phyloP scores from a whole-genome alignment of 345 rosid genomes.

The Syzygium grande region DNA sequence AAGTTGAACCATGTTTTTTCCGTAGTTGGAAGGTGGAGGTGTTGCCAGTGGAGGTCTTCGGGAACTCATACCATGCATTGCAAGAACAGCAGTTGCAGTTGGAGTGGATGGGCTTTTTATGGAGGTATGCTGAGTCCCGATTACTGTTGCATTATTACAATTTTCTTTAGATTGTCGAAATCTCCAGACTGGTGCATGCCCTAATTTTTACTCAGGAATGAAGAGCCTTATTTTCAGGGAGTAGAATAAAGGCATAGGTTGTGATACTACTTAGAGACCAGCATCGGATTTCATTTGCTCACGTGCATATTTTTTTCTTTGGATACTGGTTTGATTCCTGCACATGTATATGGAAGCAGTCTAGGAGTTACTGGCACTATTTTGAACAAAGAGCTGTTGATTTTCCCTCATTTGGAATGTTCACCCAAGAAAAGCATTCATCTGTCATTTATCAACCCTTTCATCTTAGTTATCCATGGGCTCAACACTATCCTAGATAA shows the following conservation, averaged over 20 bases:
- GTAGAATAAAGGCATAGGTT: neutral
- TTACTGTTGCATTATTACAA: neutral
- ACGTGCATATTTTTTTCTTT: neutral
- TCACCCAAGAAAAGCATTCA: neutral
- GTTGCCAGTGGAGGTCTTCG: slow-evolving; percentile 99
- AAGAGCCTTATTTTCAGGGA: neutral
- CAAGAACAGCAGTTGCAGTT: slow-evolving; percentile 94
- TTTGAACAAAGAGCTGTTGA: neutral
- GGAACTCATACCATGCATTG: slow-evolving; percentile 93
- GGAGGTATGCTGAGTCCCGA: slow-evolving; percentile 55
- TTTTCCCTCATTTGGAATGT: neutral
- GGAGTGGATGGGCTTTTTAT: slow-evolving; percentile 96
- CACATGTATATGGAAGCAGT: neutral
- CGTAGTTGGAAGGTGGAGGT: slow-evolving; percentile 92
- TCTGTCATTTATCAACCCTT: neutral
- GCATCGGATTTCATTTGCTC: neutral
- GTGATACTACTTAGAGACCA: neutral
- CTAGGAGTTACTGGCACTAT: neutral
- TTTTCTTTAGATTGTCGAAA: neutral
- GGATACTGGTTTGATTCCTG: neutral
- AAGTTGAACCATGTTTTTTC: neutral
- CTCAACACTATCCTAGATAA: neutral
- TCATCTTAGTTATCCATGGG: neutral
- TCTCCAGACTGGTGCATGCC: neutral
- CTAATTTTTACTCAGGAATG: neutral